These are phyloP conservation scores for Glutinoglossum americanum DNA, from an alignment of 495 filamentous ascomycete species.

Conservation along the genomic window DNA sequence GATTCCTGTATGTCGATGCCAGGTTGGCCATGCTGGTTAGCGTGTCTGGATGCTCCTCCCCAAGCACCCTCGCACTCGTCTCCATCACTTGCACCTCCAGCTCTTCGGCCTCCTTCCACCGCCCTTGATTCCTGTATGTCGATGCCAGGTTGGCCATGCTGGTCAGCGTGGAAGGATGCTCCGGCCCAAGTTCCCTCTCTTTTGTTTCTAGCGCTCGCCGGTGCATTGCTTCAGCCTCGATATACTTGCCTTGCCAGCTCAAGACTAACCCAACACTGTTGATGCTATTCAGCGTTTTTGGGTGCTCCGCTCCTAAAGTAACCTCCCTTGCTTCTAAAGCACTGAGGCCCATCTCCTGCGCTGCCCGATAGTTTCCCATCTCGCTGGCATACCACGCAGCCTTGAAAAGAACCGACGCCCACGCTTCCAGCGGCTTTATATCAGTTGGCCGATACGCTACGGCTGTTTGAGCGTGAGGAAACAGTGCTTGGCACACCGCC, in stretches of 20 bases:
- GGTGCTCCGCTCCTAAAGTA: neutral
- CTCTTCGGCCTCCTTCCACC: slow-evolving; percentile 2
- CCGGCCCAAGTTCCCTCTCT: slow-evolving; percentile 2
- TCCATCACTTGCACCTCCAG: slow-evolving; percentile 2
- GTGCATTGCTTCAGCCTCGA: slow-evolving; percentile 4
- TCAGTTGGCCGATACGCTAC: slow-evolving; percentile 3
- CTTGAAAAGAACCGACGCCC: neutral
- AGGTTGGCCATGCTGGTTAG: neutral
- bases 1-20: neutral
- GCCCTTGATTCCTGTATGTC: neutral
- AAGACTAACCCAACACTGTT: neutral
- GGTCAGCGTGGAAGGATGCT: slow-evolving; percentile 1
- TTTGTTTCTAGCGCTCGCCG: slow-evolving; percentile 3
- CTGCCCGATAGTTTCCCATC: neutral
- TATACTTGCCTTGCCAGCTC: neutral
- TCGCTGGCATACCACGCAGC: neutral
- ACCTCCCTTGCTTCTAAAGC: neutral
- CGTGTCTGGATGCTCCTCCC: neutral
- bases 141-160: slow-evolving; percentile 4
- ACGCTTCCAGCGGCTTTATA: neutral
- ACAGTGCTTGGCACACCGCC: slow-evolving; percentile 16
- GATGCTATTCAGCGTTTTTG: slow-evolving; percentile 1
- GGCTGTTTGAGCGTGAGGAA: slow-evolving; percentile 20
- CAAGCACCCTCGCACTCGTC: neutral
- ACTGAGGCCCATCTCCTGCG: neutral